Percentiles rank a stretch among this genome's conserved stretches.
These are phyloP conservation scores for Phialemonium atrogriseum DNA, from an alignment of 2,329 filamentous ascomycete species.

Conservation along the genomic window DNA sequence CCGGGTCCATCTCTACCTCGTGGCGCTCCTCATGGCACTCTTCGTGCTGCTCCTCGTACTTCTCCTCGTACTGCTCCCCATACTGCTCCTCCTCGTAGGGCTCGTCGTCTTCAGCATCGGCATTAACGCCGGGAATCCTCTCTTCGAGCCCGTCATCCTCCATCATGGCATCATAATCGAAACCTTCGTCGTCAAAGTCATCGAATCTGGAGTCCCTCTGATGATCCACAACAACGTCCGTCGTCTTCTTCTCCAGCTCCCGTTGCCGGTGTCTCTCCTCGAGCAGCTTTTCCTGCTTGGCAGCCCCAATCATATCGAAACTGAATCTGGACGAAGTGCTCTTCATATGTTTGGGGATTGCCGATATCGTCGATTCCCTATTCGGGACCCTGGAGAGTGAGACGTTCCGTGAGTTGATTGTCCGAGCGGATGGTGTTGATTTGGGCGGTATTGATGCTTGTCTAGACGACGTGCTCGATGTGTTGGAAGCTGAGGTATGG, in stretches of 20 bases:
- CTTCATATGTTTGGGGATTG: constrained; percentile 57
- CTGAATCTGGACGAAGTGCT: constrained; percentile 75
- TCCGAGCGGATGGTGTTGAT: too few species aligned
- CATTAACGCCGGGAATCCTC: constrained; percentile 51
- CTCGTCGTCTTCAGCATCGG: constrained; percentile 26
- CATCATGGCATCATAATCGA: constrained; percentile 57
- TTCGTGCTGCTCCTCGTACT: constrained; percentile 42
- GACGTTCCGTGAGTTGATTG: constrained; percentile 40
- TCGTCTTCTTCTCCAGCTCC: constrained; percentile 50
- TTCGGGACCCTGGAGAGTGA: constrained; percentile 42
- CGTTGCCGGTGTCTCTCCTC: constrained; percentile 66
- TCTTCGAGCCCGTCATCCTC: constrained; percentile 60
- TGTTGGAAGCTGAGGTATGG: constrained; percentile 10
- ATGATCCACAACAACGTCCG: constrained; percentile 22
- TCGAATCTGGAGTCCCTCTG: constrained; percentile 46
- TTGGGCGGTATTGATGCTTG: too few species aligned
- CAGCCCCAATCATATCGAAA: constrained; percentile 69
- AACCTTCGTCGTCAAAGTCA: constrained; percentile 52
- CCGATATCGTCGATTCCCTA: constrained; percentile 33
- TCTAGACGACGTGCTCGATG: constrained; percentile 24
- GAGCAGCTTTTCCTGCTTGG: constrained; percentile 58
- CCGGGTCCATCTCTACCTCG: constrained; percentile 31
- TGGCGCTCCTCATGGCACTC: constrained; percentile 26
- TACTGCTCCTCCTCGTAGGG: constrained; percentile 49
- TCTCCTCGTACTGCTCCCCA: constrained; percentile 51